Conservation (phyloP, 352 stramenopile species). For the Albugo candida region DNA sequence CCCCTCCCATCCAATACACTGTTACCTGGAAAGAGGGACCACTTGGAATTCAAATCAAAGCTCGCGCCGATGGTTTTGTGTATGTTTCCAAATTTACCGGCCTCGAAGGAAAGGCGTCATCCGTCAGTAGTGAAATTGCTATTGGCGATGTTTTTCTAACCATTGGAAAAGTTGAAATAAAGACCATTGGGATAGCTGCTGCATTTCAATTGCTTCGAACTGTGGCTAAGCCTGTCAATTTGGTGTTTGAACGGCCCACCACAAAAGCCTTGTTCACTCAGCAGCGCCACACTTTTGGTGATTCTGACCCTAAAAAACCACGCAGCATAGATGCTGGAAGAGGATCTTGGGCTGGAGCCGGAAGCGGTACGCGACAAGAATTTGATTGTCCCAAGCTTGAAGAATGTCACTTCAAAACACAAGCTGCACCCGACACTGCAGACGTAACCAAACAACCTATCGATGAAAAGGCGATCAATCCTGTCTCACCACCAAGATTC, state of each 20-base stretch:
- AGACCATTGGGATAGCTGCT: slow-evolving; percentile 39
- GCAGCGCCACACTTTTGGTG: no score
- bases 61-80: slow-evolving; percentile 29
- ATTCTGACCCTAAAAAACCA: no score
- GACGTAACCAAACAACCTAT: no score
- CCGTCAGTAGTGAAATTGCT: slow-evolving; percentile 25
- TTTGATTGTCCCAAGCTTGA: no score
- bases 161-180: slow-evolving; percentile 49
- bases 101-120: slow-evolving; percentile 5
- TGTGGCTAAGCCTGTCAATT: slow-evolving; percentile 56
- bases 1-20: slow-evolving; percentile 27
- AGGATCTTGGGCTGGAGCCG: no score
- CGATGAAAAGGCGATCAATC: no score
- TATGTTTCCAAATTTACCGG: slow-evolving; percentile 53
- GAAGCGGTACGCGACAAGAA: no score
- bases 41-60: slow-evolving; percentile 69
- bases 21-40: slow-evolving; percentile 56
- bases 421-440: no score
- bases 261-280: no score
- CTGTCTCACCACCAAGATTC: slow-evolving; percentile 12
- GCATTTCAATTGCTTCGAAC: slow-evolving; percentile 61
- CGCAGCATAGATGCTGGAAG: no score
- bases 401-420: no score
- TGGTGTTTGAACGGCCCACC: slow-evolving; percentile 39
- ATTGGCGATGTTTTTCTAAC: slow-evolving; percentile 58